These are phyloP conservation scores for Penicillium roqueforti DNA, from an alignment of 495 filamentous ascomycete species.

Conservation along the genomic window DNA sequence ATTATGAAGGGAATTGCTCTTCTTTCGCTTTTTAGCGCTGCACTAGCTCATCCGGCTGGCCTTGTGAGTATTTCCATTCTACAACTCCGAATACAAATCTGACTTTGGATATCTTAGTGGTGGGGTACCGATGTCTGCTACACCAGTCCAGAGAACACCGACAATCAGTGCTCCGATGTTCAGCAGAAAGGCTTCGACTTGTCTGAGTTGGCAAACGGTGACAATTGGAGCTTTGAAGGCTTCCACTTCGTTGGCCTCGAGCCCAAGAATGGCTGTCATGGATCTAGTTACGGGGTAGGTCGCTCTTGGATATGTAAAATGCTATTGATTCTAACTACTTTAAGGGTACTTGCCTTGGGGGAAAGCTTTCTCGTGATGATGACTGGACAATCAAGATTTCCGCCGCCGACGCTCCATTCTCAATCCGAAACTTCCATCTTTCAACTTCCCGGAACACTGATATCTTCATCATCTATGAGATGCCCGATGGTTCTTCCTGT, in stretches of 20 bases:
- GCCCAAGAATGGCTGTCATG: slow-evolving; percentile 52
- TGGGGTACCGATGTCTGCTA: slow-evolving; percentile 61
- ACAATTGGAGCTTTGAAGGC: slow-evolving; percentile 59
- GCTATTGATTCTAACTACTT: not conserved
- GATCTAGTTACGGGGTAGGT: slow-evolving; percentile 32
- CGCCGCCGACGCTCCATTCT: slow-evolving; percentile 58
- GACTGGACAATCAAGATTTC: slow-evolving; percentile 45
- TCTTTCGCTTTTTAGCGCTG: slow-evolving; percentile 22
- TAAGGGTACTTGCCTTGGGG: slow-evolving; percentile 63
- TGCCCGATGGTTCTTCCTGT: slow-evolving; percentile 75
- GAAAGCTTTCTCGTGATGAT: slow-evolving; percentile 42
- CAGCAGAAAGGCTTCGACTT: slow-evolving; percentile 72
- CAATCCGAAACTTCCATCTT: slow-evolving; percentile 66
- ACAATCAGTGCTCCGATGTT: slow-evolving; percentile 67
- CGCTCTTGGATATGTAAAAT: slow-evolving; percentile 19
- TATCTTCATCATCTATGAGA: slow-evolving; percentile 75
- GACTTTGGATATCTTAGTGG: slow-evolving; percentile 21
- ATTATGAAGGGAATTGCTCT: slow-evolving; percentile 26
- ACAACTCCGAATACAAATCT: not conserved
- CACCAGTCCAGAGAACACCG: slow-evolving; percentile 66
- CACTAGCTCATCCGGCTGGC: slow-evolving; percentile 33
- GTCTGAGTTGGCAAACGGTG: slow-evolving; percentile 55
- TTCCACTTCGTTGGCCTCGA: slow-evolving; percentile 69
- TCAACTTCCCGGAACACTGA: slow-evolving; percentile 67
- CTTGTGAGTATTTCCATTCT: slow-evolving; percentile 22